Evolutionary conservation across 768 basidiomycete species (phyloP).

Genomic region (Xerocomellus dryophilus): DNA sequence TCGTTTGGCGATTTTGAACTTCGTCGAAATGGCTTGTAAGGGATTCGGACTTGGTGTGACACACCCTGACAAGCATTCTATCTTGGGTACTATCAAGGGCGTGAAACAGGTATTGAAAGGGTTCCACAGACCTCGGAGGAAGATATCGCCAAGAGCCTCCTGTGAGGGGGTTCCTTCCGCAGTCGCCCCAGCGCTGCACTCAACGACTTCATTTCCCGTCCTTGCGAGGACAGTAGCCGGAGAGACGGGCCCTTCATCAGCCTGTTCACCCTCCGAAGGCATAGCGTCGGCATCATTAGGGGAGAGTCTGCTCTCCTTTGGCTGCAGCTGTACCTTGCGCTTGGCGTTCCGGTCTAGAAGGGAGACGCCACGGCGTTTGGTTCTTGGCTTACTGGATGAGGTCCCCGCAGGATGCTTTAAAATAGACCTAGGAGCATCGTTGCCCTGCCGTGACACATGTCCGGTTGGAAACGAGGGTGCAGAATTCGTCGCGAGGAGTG

Average conservation of each 20-base stretch:
- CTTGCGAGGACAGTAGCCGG: constrained; percentile 68
- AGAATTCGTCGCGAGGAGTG: constrained; percentile 17
- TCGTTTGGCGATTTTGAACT: constrained; percentile 57
- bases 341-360: constrained; percentile 11
- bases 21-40: constrained; percentile 62
- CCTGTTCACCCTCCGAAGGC: constrained; percentile 2
- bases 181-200: constrained; percentile 64
- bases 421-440: constrained; percentile 21
- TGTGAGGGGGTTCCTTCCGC: constrained; percentile 21
- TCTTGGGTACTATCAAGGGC: constrained; percentile 47
- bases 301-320: constrained; percentile 23
- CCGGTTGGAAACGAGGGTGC: constrained; percentile 9
- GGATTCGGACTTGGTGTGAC: constrained; percentile 55
- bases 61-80: constrained; percentile 82
- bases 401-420: constrained; percentile 18
- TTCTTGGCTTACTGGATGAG: constrained; percentile 4
- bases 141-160: constrained; percentile 46
- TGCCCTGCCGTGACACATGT: constrained; percentile 5
- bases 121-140: constrained; percentile 65
- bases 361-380: constrained; percentile 12
- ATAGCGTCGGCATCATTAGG: constrained; percentile 18
- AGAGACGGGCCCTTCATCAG: constrained; percentile 42
- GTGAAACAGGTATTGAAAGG: neutral
- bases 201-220: constrained; percentile 50
- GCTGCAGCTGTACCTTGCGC: constrained; percentile 6